Evolutionary conservation across 805 yeast species (phyloP), one percentile per base, ranked within the genome.

Genomic region (Candida mattraensis): DNA sequence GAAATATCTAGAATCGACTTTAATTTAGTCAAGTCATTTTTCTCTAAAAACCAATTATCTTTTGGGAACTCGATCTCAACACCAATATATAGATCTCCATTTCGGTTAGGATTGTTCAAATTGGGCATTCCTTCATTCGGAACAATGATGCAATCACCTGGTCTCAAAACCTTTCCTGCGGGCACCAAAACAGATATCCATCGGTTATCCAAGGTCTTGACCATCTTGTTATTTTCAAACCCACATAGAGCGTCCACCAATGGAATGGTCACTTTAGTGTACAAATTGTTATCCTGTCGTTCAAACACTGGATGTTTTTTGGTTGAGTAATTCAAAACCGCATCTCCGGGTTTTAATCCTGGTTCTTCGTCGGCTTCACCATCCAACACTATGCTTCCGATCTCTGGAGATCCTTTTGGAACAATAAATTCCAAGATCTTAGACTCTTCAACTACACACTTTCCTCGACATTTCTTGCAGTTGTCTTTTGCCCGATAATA

Each of bases 221-320:
- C 63, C 2, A 87, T 66, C 9, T 74, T 71, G 33, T 75, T 72
- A 18, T 80, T 66, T 22, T 73, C 64, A 51, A 89, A 83, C 2
- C 98, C 98, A 40, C 87, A 74, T n/a, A 91, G 66, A 0, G 96
- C 81, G 47, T 91, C 98, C 10, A 76, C 76, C 33, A 91, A 65
- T 2, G 94, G 69, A 24, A 91, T 74, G 6, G 65, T 66, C 24
- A 80, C 61, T 18, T 69, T 65, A 3, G 86, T 71, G 47, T 75
- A 76, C 33, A 93, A 61, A 56, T 89, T 91, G 44, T 76, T 60
- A 7, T 76, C 82, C 26, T 70, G 67, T 37, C 63, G 44, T 11
- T 45, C 27, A 51, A 87, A 81, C 1, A 47, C 50, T 1, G 61
- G 50, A 53, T 80, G 75, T 3, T 48, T 33, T 38, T 69, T 66